Conservation (phyloP, 306 rosid species). For the Comarum palustre region DNA sequence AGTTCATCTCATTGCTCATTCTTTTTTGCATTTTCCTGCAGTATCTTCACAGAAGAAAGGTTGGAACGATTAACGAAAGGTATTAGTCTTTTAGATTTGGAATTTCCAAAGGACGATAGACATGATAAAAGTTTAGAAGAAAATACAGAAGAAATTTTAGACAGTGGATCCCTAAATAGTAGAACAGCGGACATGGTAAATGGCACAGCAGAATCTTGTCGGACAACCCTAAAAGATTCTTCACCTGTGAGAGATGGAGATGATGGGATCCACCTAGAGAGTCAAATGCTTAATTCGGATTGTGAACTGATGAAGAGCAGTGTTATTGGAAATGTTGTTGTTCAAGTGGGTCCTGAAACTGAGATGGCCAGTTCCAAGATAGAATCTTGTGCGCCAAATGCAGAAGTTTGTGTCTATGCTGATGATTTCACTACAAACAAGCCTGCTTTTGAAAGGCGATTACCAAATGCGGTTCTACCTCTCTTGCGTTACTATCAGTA, state of each 20-base stretch:
- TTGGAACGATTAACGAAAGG: conserved; percentile 75
- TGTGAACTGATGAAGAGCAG: conserved; percentile 33
- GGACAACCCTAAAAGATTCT: conserved; percentile 32
- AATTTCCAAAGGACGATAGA: conserved; percentile 36
- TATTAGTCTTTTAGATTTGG: conserved; percentile 57
- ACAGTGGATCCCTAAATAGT: conserved; percentile 34
- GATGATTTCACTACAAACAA: conserved; percentile 58
- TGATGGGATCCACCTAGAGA: conserved; percentile 32
- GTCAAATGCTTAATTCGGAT: conserved; percentile 40
- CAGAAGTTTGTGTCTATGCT: conserved; percentile 51
- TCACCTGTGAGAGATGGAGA: conserved; percentile 28
- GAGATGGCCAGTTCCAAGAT: conserved; percentile 33
- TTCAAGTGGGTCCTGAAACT: conserved; percentile 44
- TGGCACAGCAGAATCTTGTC: conserved; percentile 37
- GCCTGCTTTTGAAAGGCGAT: conserved; percentile 62
- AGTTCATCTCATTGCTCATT: conserved; percentile 15
- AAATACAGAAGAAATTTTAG: conserved; percentile 42
- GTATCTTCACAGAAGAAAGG: conserved; percentile 96
- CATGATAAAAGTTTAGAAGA: conserved; percentile 43
- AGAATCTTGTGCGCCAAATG: conserved; percentile 40
- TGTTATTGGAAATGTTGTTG: conserved; percentile 28
- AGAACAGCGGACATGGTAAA: conserved; percentile 38
- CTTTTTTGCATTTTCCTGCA: conserved; percentile 44
- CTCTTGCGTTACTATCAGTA: conserved; percentile 79
- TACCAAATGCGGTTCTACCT: conserved; percentile 79